phyloP scores from a whole-genome alignment of 495 filamentous ascomycete species.

The Trichoderma asperelloides region DNA sequence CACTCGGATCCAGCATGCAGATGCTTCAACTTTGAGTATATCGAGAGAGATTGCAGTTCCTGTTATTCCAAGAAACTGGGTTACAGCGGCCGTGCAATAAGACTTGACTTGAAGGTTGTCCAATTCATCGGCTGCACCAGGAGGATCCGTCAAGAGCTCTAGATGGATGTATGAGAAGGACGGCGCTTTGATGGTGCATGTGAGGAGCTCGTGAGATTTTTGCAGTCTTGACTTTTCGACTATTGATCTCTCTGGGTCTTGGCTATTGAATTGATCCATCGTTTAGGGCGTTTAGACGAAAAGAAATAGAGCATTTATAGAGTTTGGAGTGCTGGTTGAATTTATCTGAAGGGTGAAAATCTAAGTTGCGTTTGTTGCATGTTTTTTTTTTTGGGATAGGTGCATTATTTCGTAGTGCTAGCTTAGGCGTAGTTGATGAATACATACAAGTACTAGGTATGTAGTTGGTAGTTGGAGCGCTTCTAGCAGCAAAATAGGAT shows the following conservation, averaged over 20 bases:
- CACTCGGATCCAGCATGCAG: slow-evolving; percentile 63
- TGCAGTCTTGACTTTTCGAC: slow-evolving; percentile 11
- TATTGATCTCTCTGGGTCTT: neutral
- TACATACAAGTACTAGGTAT: too few species aligned
- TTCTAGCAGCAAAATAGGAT: neutral
- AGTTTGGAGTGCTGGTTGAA: neutral
- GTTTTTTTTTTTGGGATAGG: neutral
- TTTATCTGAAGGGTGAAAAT: neutral
- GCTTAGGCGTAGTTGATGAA: neutral
- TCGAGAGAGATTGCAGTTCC: slow-evolving; percentile 74
- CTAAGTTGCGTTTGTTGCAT: neutral
- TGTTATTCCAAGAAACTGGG: slow-evolving; percentile 69
- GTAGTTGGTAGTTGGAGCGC: neutral
- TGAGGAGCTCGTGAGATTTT: slow-evolving; percentile 27
- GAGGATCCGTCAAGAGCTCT: slow-evolving; percentile 16
- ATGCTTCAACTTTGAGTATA: slow-evolving; percentile 55
- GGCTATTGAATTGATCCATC: neutral
- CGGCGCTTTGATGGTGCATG: slow-evolving; percentile 27
- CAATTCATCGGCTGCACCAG: slow-evolving; percentile 24
- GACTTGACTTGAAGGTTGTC: slow-evolving; percentile 69
- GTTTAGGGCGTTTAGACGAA: neutral
- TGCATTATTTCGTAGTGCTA: neutral
- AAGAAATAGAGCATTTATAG: neutral
- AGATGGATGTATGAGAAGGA: slow-evolving; percentile 36
- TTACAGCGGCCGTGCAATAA: slow-evolving; percentile 62